Percentiles rank a stretch among this genome's conserved stretches.
Conservation (phyloP, 768 basidiomycete genomes). For the Lyophyllum decastes region DNA sequence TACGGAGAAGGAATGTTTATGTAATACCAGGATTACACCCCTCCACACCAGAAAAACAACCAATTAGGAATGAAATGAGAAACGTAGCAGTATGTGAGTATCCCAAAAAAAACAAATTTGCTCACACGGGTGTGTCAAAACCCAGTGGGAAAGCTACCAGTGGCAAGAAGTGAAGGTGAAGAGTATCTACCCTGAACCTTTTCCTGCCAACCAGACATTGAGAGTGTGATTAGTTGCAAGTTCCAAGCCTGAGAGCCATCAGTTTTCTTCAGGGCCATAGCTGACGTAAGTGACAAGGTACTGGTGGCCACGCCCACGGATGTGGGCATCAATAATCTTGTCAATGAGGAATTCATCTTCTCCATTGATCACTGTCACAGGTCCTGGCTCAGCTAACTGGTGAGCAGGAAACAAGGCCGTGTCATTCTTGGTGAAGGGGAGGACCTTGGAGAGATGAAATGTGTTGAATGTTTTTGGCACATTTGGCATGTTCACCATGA, state of each 20-base stretch:
- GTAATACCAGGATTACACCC: too few species aligned
- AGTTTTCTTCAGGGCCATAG: constrained; percentile 17
- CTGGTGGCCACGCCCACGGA: constrained; percentile 19
- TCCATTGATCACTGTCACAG: constrained; percentile 22
- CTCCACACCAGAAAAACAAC: too few species aligned
- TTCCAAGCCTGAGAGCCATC: not conserved
- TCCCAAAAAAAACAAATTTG: too few species aligned
- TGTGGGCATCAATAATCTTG: constrained; percentile 24
- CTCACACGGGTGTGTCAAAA: too few species aligned
- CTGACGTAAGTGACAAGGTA: constrained; percentile 33
- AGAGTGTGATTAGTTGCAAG: not conserved
- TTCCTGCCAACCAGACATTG: too few species aligned
- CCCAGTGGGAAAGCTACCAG: too few species aligned
- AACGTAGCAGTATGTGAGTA: too few species aligned
- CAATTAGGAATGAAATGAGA: too few species aligned
- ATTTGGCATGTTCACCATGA: constrained; percentile 31
- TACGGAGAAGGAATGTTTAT: too few species aligned
- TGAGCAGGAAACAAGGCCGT: constrained; percentile 27
- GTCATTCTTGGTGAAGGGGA: constrained; percentile 29
- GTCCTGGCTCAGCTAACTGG: constrained; percentile 9
- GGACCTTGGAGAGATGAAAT: constrained; percentile 36
- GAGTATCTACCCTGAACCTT: too few species aligned
- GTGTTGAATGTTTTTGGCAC: constrained; percentile 22
- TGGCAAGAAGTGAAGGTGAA: too few species aligned
- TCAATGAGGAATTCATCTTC: constrained; percentile 25